phyloP scores from a whole-genome alignment of 1,284 basidiomycete genomes.

The Trichosporon inkin region DNA sequence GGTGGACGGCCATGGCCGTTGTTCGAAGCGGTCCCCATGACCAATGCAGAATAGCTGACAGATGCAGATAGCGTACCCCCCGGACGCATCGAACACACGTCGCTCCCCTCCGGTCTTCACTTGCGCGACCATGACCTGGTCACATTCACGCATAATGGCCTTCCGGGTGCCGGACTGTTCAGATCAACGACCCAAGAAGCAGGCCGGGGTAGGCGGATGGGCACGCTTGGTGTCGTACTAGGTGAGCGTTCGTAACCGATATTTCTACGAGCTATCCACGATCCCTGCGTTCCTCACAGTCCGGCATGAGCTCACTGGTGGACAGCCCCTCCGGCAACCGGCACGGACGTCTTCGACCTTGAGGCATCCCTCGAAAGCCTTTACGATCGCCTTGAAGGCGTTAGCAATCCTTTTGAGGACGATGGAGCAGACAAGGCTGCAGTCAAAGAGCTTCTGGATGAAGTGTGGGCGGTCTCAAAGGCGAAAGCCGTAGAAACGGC shows the following conservation, averaged over 20 bases:
- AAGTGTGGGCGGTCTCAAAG: conserved; percentile 18
- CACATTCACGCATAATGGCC: conserved; percentile 29
- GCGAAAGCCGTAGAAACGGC: conserved; percentile 9
- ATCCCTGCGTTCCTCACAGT: too few relatives aligned
- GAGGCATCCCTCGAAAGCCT: conserved; percentile 25
- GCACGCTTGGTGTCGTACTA: conserved; percentile 39
- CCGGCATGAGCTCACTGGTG: neutral
- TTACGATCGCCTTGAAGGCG: conserved; percentile 34
- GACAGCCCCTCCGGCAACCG: neutral
- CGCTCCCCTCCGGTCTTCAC: conserved; percentile 44
- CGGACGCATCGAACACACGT: conserved; percentile 35
- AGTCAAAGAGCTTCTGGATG: conserved; percentile 17
- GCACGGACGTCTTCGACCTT: conserved; percentile 26
- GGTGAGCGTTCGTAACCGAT: conserved; percentile 21
- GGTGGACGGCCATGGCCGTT: too few relatives aligned
- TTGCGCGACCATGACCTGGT: conserved; percentile 33
- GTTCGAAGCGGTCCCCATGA: too few relatives aligned
- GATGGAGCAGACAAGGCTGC: conserved; percentile 5
- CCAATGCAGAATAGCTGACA: neutral
- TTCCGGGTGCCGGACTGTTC: conserved; percentile 37
- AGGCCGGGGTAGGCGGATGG: conserved; percentile 42
- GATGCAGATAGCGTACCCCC: conserved; percentile 22
- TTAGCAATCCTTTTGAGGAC: conserved; percentile 19
- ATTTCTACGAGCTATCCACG: neutral
- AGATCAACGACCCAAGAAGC: conserved; percentile 26